These are phyloP conservation scores for Emmonsiellopsis sp. DNA, from an alignment of 2,329 filamentous ascomycete genomes.

Conservation along the genomic window DNA sequence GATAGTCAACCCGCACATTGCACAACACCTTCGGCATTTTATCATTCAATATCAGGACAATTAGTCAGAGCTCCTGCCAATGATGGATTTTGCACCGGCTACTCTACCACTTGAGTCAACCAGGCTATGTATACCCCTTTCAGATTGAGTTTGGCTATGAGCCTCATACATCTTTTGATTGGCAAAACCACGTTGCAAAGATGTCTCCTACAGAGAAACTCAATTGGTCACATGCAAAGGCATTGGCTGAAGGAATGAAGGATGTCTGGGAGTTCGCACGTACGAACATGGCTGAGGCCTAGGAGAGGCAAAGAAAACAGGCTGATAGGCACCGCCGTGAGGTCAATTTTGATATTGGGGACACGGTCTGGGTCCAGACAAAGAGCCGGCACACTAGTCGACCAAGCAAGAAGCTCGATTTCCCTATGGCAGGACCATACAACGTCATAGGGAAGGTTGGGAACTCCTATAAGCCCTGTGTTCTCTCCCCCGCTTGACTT, in stretches of 20 bases:
- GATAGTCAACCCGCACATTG: slow-evolving; percentile 13
- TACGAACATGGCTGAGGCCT: neutral
- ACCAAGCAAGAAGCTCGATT: neutral
- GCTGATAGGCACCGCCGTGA: neutral
- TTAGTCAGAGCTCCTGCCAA: slow-evolving; percentile 13
- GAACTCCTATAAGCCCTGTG: neutral
- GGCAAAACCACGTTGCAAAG: neutral
- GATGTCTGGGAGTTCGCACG: slow-evolving; percentile 3
- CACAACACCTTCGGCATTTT: slow-evolving; percentile 10
- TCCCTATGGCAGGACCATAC: neutral
- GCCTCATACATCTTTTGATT: slow-evolving; percentile 7
- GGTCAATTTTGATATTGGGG: slow-evolving; percentile 1
- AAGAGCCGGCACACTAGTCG: neutral
- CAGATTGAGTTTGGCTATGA: neutral
- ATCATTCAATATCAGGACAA: slow-evolving; percentile 14
- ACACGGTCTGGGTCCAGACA: neutral
- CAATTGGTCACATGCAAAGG: neutral
- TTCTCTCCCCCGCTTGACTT: slow-evolving; percentile 4
- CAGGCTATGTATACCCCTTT: slow-evolving; percentile 1
- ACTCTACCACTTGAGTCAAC: neutral
- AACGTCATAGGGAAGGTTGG: neutral
- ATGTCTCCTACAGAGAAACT: neutral
- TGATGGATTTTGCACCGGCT: slow-evolving; percentile 4
- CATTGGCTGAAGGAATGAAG: neutral
- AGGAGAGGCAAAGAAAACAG: neutral